Conservation (phyloP, 2,329 filamentous ascomycete genomes). For the Exophiala sp. region DNA sequence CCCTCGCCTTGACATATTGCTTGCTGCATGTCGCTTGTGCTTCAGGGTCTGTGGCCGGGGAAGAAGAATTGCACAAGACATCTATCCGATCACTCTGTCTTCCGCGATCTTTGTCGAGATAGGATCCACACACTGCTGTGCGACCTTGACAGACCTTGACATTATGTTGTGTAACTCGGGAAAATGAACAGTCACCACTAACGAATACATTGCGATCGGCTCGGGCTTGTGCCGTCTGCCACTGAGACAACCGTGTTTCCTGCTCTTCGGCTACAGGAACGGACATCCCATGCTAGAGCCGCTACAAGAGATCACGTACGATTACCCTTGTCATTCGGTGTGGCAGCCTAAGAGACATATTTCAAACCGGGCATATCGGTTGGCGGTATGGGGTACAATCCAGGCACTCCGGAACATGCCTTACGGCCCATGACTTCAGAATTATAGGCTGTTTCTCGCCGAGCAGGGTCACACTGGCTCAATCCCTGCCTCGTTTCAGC, state of each 20-base stretch:
- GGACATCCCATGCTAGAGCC: no score
- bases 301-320: no score
- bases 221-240: no score
- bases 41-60: not conserved
- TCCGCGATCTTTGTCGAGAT: not conserved
- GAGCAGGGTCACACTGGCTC: not conserved
- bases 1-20: not conserved
- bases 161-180: not conserved
- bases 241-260: not conserved
- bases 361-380: not conserved
- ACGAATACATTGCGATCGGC: not conserved
- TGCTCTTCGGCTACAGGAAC: not conserved
- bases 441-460: not conserved
- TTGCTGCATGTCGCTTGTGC: not conserved
- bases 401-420: not conserved
- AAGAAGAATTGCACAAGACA: not conserved
- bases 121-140: not conserved
- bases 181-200: not conserved
- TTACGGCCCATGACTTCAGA: not conserved
- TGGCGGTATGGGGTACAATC: not conserved
- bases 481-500: not conserved
- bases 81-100: not conserved
- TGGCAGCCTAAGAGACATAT: no score
- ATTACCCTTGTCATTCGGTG: no score
- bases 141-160: not conserved